Evolutionary conservation across 2,329 filamentous ascomycete species (phyloP), one percentile per base, ranked within the genome.

Genomic region (Fonsecaea monophora): DNA sequence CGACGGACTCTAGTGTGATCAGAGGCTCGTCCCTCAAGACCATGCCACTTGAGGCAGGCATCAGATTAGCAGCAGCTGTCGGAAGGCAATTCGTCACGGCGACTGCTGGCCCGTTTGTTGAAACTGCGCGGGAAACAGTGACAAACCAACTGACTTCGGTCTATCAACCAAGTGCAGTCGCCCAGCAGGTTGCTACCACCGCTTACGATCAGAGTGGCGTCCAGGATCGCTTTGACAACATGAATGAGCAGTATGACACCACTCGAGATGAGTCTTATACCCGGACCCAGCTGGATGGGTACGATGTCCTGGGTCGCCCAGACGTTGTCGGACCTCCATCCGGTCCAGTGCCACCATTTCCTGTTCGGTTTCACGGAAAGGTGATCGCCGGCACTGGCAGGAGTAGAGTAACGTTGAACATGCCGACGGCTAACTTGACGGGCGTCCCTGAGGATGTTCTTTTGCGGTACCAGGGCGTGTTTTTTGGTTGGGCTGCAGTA

Each of bases 21-120:
- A 84, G 87, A 7, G 89, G 89, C 0, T 88, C 89, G 0, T 89
- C 88, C 69, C 74, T 91, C 5, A 80, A 79, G 2, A 90, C 87
- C 0, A 79, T 91, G 75, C 89, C 89, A 0, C 74, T 92, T 15
- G 89, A 92, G 73, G 74, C 90, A 6, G 89, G 88, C 4, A 81
- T 87, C 68, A 86, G 86, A 73, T 82, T 85, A 3, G 84, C 83
- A 1, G 84, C 81, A 3, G 70, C 66, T 6, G 73, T 76, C 50
- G 74, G 71, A 15, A 73, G 68, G 40, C 73, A 71, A 15, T 81
- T 83, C 0, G 79, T 86, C 3, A 81, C 81, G 25, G 80, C 76
- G 53, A 83, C 84, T 64, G 70, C 79, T 13, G 78, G 79, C 0
- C 82, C 80, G 2, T 78, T 80, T 4, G 75, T 77, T 10, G 73